Evolutionary conservation across 208 protist species (phyloP), one percentile per base, ranked within the genome.

Genomic region (Zelonia costaricensis): DNA sequence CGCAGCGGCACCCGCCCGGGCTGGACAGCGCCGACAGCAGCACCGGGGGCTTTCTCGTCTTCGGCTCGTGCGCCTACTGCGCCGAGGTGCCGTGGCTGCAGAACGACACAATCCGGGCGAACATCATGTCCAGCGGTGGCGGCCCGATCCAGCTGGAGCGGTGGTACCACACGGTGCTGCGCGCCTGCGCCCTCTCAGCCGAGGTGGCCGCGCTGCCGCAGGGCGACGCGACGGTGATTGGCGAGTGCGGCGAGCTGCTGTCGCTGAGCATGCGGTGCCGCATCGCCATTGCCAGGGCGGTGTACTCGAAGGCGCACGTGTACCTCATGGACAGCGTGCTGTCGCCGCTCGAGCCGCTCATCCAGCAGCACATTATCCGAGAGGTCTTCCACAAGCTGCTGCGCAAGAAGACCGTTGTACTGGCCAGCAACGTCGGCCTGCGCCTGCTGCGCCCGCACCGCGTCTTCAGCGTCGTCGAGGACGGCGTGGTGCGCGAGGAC

Each of bases 271-370:
- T 93, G 73, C 74, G 82, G 35, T 80, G 74, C 53, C 80, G 92
- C 40, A 75, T 97, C 35, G 69, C 72, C 12, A 74, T 97, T n/a
- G 88, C 92, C 18, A 72, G 92, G 20, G 86, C 89, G 0, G 58
- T 94, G 5, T 97, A 93, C 72, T 69, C 76, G 12, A 72, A 85
- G 43, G 74, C 80, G 10, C 89, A 97, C 62, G 76, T 94, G 16
- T 91, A 92, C 47, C 55, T 98, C 23, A 59, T 98, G 8, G 96
- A 98, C 69, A 91, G 92, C 66, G 78, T 95, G 39, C 82, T 98
- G 20, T 77, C 67, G 10, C 84, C 88, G 10, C 88, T 98, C 4
- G 97, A 98, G 77, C 74, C 67, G 20, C 38, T 78, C 13, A 80
- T 93, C 0, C 82, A 81, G 31, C 54, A 54, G 16, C 65, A 85